Base-by-base conservation (phyloP, 139 green algal genomes). In the Haematococcus sp. region DNA sequence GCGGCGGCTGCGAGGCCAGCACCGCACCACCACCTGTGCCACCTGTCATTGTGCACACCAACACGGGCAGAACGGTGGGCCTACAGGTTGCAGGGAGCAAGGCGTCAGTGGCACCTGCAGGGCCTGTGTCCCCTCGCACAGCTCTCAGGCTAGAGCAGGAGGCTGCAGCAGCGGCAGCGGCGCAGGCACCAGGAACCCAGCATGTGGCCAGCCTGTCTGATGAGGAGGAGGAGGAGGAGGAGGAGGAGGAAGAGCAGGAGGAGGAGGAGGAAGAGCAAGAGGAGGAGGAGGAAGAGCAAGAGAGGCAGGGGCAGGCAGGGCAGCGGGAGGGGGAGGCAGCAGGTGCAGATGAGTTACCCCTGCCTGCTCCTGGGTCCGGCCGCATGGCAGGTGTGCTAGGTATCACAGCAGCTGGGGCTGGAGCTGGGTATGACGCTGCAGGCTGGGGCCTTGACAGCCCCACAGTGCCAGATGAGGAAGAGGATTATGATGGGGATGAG, bases 271-370 rank as follows among this genome's bases (percentile, higher is more conserved):
- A 2, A 22, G 70, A 16, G 16, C 25, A 69, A 13, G 49, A 60
- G 3, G 72, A 56, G 51, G 72, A 67, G 1, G 72, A 66, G 5
- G 35, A 20, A 2, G 73, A 68, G 19, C 32, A 44, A 34, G 58
- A 65, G 4, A 34, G 23, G 54, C 54, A 61, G 46, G n/a, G n/a
- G n/a, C n/a, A n/a, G n/a, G n/a, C n/a, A n/a, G n/a, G 46, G 46
- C n/a, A 60, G 52, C 5, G 25, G 23, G 23, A 30, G 15, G 55
- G 46, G 70, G 51, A 59, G 25, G 34, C 7, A 1, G 35, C 25
- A 2, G 35, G 31, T 0, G 49, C 59, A 0, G 33, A 51, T 4
- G 60, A 67, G 17, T 46, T 43, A 0, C 30, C 54, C 1, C n/a
- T 17, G 22, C 46, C 58, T 16, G 51, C 4, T 4, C 32, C 23